Evolutionary conservation across 2,329 filamentous ascomycete species (phyloP), one percentile per base, ranked within the genome.

Genomic region (Nemania sp.): DNA sequence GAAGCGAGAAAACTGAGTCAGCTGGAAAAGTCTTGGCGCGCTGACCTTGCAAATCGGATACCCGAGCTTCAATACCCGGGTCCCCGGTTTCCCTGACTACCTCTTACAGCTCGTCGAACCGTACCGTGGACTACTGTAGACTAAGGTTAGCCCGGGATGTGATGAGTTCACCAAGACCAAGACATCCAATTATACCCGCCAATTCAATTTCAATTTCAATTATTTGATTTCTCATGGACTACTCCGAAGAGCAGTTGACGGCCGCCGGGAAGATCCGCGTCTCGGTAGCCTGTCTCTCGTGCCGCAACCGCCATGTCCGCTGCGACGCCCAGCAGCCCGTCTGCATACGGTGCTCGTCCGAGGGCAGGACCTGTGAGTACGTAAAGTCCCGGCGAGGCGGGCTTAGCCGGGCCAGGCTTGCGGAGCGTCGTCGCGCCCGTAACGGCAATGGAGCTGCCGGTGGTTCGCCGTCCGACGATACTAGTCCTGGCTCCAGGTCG

Each of bases 311-410:
- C 17, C 59, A 61, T 31, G 51, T 59, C 9, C 53, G 56, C n/a
- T 61, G 59, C 15, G 59, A 59, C 36, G 56, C 52, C 9, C 45
- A 46, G 36, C 59, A 61, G 47, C 59, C 59, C 11, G 7, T 50
- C 20, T 61, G 59, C 31, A 12, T 50, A 3, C 47, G 59, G 28
- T 61, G 59, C 40, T 54, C 56, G 2, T 49, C 46, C n/a, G 59
- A 61, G 36, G 56, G 56, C 15, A 55, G 48, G 39, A 59, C 48
- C 4, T 61, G 59, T 19, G 34, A 61, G 15, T 61, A 61, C n/a
- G 53, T 61, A n/a, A 61, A 61, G 36, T 61, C 59, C 36, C 49
- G 56, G 23, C 54, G 59, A 53, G 59, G 59, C 6, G 59, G 59
- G 8, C 37, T 61, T 20, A 56, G 52, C 39, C 50, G 56, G 37